phyloP scores from a whole-genome alignment of 257 asterid genomes.

The Solanum tarapatanum region DNA sequence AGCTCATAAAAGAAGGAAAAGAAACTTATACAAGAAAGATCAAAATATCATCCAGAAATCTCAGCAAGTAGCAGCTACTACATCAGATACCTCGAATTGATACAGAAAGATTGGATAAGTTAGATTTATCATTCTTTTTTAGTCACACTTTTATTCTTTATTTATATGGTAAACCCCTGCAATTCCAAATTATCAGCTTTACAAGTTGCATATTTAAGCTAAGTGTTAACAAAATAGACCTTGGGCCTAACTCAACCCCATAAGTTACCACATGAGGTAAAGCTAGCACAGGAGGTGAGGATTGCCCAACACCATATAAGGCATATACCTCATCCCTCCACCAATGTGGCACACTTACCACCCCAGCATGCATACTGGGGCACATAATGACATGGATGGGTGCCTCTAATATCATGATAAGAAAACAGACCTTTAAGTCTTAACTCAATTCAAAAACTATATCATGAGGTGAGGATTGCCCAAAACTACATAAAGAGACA shows the following conservation, averaged over 20 bases:
- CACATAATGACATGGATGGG: background rate
- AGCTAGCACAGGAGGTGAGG: background rate
- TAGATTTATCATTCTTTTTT: background rate
- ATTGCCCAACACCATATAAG: background rate
- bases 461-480: background rate
- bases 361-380: background rate
- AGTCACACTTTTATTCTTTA: background rate
- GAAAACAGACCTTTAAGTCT: background rate
- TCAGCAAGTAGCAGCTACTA: background rate
- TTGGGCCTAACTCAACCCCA: background rate
- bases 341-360: background rate
- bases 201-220: background rate
- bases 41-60: background rate
- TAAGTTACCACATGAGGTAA: background rate
- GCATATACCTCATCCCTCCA: background rate
- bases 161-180: background rate
- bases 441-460: background rate
- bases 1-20: background rate
- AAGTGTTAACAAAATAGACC: background rate
- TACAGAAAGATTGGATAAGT: background rate
- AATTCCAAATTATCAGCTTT: background rate
- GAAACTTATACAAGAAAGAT: background rate
- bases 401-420: background rate
- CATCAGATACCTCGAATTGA: background rate
- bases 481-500: background rate